Evolutionary conservation across 768 basidiomycete species (phyloP), one percentile per base, ranked within the genome.

Genomic region (Steccherinum ochraceum): DNA sequence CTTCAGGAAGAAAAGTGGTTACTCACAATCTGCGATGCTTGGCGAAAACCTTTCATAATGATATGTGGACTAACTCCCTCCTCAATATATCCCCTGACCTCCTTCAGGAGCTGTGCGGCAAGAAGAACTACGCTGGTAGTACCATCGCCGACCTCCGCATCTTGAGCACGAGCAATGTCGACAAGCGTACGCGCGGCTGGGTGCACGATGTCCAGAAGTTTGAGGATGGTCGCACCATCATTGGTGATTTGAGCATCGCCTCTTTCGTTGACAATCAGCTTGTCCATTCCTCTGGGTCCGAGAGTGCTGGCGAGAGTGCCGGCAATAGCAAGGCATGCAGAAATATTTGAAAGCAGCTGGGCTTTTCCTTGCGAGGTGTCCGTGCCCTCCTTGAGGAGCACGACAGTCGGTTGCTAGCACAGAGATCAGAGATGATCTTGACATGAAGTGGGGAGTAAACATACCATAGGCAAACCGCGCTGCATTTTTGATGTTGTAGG

Each of bases 271-370:
- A 97, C 95, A 58, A 96, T 96, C 42, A 98, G 76, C 67, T 97
- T 98, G 69, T 99, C 96, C 96, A 99, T 98, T 56, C 96, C 96
- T 53, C 96, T 77, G 5, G 96, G 96, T 12, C 96, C 96, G n/a
- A 99, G 82, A 25, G 96, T 98, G 50, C 81, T 93, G 19, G 96
- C 78, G 49, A 99, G 80, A 2, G 92, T 97, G 64, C 92, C 83
- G 44, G 94, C 72, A 58, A 99, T 86, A 16, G 94, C 93, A 51
- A 94, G 82, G 73, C 95, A 97, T 67, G 95, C 94, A 3, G 91
- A 84, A 65, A 97, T 99, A 69, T 97, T 98, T 48, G 91, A 94
- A 24, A 97, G 77, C 24, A 97, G 72, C 67, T 97, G 93, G 3
- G 84, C 81, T 56, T 85, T 92, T 63, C 94, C 94, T 69, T 96